A percentile compares a stretch with the other conserved stretches of the same genome.
Evolutionary conservation across 768 basidiomycete genomes (phyloP).

Genomic region (Vararia minispora): DNA sequence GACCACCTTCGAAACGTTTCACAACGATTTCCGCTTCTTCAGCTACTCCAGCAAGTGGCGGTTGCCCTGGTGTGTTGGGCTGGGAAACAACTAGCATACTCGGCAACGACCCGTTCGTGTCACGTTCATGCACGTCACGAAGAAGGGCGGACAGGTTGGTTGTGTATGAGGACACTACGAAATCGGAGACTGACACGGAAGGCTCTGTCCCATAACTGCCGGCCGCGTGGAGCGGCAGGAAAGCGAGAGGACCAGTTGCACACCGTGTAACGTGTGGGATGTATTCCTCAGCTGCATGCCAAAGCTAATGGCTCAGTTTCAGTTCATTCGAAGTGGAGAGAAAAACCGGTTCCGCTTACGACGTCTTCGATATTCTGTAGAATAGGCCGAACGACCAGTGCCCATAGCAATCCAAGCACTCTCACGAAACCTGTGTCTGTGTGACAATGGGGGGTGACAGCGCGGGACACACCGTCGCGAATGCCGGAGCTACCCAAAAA

Average conservation of each 20-base stretch:
- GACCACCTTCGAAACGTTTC: not conserved
- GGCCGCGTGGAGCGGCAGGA: not conserved
- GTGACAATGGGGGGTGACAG: not conserved
- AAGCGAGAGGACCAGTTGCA: not conserved
- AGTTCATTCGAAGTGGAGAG: too few relatives aligned
- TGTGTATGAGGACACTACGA: constrained; percentile 5
- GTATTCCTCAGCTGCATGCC: too few relatives aligned
- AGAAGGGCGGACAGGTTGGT: constrained; percentile 6
- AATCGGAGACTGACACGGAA: not conserved
- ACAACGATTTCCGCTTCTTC: constrained; percentile 1
- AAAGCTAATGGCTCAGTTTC: too few relatives aligned
- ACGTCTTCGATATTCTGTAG: too few relatives aligned
- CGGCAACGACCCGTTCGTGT: constrained; percentile 1
- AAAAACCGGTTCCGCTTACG: too few relatives aligned
- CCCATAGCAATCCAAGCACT: too few relatives aligned
- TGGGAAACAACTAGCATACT: not conserved
- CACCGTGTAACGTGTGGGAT: not conserved
- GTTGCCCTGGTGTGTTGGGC: not conserved
- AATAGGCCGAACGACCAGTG: too few relatives aligned
- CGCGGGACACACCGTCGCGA: too few relatives aligned
- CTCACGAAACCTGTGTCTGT: constrained; percentile 5
- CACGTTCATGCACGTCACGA: constrained; percentile 1
- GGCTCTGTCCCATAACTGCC: not conserved
- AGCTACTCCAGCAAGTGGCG: not conserved
- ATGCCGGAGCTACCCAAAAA: too few relatives aligned